These are phyloP conservation scores for Hygrophila difformis DNA, from an alignment of 257 asterid genomes.

Conservation along the genomic window DNA sequence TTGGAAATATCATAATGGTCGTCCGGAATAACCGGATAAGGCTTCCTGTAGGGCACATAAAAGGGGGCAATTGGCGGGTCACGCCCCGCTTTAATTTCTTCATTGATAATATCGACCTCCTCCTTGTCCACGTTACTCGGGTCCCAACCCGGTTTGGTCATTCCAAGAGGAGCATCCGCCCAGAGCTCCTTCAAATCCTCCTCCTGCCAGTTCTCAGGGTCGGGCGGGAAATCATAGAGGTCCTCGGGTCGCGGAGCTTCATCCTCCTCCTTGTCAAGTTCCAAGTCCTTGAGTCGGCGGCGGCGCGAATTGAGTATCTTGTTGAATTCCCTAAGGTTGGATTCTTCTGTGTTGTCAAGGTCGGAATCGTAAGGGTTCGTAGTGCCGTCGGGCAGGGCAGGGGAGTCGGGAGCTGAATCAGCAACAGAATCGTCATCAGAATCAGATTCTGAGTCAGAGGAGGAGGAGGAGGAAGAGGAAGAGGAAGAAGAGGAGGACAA, in stretches of 20 bases:
- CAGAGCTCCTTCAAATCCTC: conserved; percentile 87
- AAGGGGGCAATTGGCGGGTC: conserved; percentile 91
- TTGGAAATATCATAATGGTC: conserved; percentile 39
- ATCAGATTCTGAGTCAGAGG: no score
- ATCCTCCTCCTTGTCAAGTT: conserved; percentile 38
- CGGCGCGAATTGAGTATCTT: no score
- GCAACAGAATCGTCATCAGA: no score
- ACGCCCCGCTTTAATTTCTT: conserved; percentile 46
- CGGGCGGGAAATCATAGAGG: conserved; percentile 60
- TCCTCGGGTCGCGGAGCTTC: conserved; percentile 42
- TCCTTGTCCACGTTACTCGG: conserved; percentile 62
- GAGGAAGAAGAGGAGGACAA: no score
- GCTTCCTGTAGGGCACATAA: conserved; percentile 81
- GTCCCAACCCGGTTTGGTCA: conserved; percentile 91
- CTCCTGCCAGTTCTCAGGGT: conserved; percentile 86
- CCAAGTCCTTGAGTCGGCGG: no score
- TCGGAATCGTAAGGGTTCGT: no score
- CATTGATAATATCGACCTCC: conserved; percentile 32
- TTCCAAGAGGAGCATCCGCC: conserved; percentile 75
- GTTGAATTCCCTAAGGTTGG: no score
- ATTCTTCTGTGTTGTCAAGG: no score
- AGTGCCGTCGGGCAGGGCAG: no score
- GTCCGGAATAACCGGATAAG: conserved; percentile 66
- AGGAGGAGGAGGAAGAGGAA: no score
- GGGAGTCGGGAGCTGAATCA: no score